Evolutionary conservation across 164 flowering plant species (phyloP).

Genomic region (Vitis amurensis): DNA sequence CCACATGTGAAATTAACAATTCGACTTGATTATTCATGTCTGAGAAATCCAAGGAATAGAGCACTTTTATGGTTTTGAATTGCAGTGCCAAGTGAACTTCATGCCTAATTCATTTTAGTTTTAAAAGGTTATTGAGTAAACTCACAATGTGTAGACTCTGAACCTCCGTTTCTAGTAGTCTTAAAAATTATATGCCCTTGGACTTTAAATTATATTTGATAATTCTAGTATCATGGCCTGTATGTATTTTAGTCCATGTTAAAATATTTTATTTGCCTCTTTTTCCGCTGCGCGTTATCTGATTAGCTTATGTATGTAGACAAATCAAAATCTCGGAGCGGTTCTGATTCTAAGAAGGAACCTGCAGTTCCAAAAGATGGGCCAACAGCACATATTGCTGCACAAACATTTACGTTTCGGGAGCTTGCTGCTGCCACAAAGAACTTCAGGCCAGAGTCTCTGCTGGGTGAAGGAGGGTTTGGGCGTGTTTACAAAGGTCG

Average conservation of each 20-base stretch:
- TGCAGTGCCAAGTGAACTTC: no score
- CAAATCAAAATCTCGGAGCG: slow-evolving; percentile 52
- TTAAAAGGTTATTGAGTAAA: no score
- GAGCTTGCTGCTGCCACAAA: slow-evolving; percentile 86
- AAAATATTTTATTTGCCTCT: not conserved
- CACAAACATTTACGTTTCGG: slow-evolving; percentile 78
- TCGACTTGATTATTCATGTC: no score
- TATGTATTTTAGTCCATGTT: not conserved
- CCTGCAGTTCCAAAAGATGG: slow-evolving; percentile 49
- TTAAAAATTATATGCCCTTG: no score
- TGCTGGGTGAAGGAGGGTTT: slow-evolving; percentile 93
- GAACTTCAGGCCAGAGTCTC: slow-evolving; percentile 73
- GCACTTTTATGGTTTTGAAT: no score
- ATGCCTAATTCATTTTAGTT: no score
- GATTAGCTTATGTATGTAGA: slow-evolving; percentile 30
- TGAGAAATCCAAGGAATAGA: no score
- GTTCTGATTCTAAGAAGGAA: slow-evolving; percentile 67
- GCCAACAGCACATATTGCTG: slow-evolving; percentile 66
- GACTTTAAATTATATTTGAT: not conserved
- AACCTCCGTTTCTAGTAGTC: no score
- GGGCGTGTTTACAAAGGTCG: slow-evolving; percentile 88
- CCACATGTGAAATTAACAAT: no score
- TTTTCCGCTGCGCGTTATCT: not conserved
- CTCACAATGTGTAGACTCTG: no score
- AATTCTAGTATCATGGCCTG: not conserved